Base-by-base conservation (phyloP, 352 stramenopile genomes). In the Globisporangium uncinulatum region DNA sequence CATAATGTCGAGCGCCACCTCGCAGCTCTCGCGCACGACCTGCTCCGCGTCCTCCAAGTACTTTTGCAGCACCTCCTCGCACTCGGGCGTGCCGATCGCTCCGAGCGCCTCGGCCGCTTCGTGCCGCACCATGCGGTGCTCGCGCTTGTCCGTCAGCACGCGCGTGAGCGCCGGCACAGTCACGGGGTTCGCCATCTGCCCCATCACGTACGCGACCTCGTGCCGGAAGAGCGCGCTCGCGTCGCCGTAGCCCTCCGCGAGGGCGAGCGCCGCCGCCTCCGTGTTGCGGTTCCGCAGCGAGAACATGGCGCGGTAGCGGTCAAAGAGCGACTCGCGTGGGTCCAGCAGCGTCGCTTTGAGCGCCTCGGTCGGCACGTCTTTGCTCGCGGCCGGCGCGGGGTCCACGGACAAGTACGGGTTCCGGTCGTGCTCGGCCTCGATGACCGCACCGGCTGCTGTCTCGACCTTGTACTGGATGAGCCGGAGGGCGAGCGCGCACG, bases 61-160 rank as follows among this genome's bases (percentile, higher is more conserved):
- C 13, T 77, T 50, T 43, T 75, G 70, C 13, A 99, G 66, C 45
- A 98, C 90, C 24, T 74, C 66, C 70, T 98, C 89, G 56, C 89
- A 97, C 41, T 98, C 88, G 37, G 76, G 76, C 17, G 89, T 92
- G 61, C 95, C 95, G 62, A 99, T 98, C 6, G 96, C 93, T 53
- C 97, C 97, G 8, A 99, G 76, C 29, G 97, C 96, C 80, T 99
- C 97, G 0, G 96, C 96, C 36, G 92, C 96, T 69, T 99, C 97
- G 70, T 99, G 97, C 60, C 97, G 87, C 34, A 99, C 97, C 95
- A 99, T 99, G 46, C 81, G 75, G 76, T 99, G 96, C 76, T 99
- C 92, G 32, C 61, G 79, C 31, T 74, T 57, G 70, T 98, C 74
- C 54, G 87, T 63, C 15, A 99, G 75, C 50, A 95, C 89, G 44